Evolutionary conservation across 805 yeast genomes (phyloP).

Genomic region (Saccharomycopsis capsularis): DNA sequence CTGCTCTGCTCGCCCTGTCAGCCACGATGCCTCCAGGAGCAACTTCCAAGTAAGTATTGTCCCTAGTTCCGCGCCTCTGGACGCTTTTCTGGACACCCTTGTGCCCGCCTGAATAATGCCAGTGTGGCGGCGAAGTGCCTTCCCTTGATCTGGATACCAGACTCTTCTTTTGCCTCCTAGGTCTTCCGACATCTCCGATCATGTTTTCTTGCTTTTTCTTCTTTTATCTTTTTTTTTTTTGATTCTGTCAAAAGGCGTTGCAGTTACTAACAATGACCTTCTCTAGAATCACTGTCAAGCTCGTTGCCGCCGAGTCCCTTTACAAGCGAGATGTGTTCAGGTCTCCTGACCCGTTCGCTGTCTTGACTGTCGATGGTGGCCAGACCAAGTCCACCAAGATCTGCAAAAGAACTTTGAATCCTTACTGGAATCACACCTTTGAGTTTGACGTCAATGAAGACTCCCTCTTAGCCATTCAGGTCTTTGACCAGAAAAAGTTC

Average conservation of each 20-base stretch:
- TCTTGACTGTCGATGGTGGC: constrained; percentile 92
- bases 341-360: constrained; percentile 98
- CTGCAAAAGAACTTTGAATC: constrained; percentile 88
- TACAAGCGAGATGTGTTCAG: constrained; percentile 93
- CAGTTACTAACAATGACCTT: background rate
- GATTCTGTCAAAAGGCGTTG: too few species aligned
- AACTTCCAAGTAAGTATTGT: background rate
- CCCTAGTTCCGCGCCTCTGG: too few species aligned
- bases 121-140: too few species aligned
- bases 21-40: constrained; percentile 5
- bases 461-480: constrained; percentile 84
- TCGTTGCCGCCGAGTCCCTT: constrained; percentile 93
- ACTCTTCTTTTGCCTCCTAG: too few species aligned
- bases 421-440: constrained; percentile 96
- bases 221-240: too few species aligned
- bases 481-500: constrained; percentile 94
- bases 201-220: too few species aligned
- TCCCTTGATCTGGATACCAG: too few species aligned
- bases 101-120: too few species aligned
- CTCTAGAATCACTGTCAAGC: constrained; percentile 36
- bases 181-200: too few species aligned
- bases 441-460: constrained; percentile 70
- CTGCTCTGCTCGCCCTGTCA: background rate
- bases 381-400: constrained; percentile 94
- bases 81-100: too few species aligned